phyloP scores from a whole-genome alignment of 495 filamentous ascomycete genomes.

The Parathielavia hyrcaniae region DNA sequence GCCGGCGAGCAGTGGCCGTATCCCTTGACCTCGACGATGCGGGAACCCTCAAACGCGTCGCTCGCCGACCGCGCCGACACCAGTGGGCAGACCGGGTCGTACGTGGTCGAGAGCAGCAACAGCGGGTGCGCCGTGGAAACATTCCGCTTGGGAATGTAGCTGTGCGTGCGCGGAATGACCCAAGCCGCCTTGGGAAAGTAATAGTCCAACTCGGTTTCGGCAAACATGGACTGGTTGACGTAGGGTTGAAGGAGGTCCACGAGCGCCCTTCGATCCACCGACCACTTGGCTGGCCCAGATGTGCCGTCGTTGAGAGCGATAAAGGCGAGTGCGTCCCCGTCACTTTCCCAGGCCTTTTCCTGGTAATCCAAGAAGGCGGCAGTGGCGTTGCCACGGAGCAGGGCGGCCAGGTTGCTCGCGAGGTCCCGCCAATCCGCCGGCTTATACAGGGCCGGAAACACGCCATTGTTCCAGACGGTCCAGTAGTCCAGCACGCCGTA shows the following conservation, averaged over 20 bases:
- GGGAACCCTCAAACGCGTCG: slow-evolving; percentile 36
- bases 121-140: slow-evolving; percentile 39
- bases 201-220: slow-evolving; percentile 15
- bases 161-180: slow-evolving; percentile 36
- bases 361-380: slow-evolving; percentile 35
- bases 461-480: slow-evolving; percentile 31
- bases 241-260: slow-evolving; percentile 28
- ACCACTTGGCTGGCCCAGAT: slow-evolving; percentile 29
- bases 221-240: slow-evolving; percentile 29
- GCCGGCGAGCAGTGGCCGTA: slow-evolving; percentile 44
- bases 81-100: slow-evolving; percentile 43
- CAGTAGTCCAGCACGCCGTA: slow-evolving; percentile 38
- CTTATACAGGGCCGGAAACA: slow-evolving; percentile 37
- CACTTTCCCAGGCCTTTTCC: slow-evolving; percentile 10
- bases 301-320: slow-evolving; percentile 34
- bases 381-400: slow-evolving; percentile 41
- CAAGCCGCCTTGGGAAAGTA: slow-evolving; percentile 39
- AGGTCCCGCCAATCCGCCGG: slow-evolving; percentile 34
- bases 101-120: slow-evolving; percentile 40
- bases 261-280: slow-evolving; percentile 17
- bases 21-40: slow-evolving; percentile 38
- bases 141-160: slow-evolving; percentile 29
- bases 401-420: slow-evolving; percentile 32
- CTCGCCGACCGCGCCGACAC: slow-evolving; percentile 36
- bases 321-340: slow-evolving; percentile 21